Conservation (phyloP, 1,284 basidiomycete species). For the Coniferiporia sulphurascens region DNA sequence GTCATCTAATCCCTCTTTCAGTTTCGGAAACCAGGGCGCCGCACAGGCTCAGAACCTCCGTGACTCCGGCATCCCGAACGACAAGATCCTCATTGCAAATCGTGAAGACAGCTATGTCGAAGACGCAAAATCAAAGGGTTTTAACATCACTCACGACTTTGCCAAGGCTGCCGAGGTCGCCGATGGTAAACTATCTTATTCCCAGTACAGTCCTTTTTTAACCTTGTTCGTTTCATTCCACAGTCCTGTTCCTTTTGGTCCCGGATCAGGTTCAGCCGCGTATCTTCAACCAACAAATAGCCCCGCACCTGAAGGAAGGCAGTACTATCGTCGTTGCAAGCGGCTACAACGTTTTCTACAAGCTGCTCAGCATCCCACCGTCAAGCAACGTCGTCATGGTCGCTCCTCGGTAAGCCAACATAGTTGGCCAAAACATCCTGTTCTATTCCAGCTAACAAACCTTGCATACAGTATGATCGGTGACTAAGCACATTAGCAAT, state of each 20-base stretch:
- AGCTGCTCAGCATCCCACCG: slow-evolving; percentile 48
- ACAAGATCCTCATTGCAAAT: slow-evolving; percentile 56
- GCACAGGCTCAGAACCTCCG: slow-evolving; percentile 63
- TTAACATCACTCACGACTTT: slow-evolving; percentile 54
- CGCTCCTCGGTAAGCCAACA: slow-evolving; percentile 45
- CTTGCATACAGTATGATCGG: slow-evolving; percentile 20
- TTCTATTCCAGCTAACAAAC: background rate
- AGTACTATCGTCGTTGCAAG: slow-evolving; percentile 55
- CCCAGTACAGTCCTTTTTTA: slow-evolving; percentile 40
- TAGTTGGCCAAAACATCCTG: background rate
- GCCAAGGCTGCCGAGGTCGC: slow-evolving; percentile 49
- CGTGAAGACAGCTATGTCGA: slow-evolving; percentile 53
- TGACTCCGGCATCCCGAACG: slow-evolving; percentile 58
- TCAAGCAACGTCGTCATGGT: slow-evolving; percentile 64
- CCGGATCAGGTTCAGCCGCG: slow-evolving; percentile 61
- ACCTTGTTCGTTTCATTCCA: slow-evolving; percentile 1
- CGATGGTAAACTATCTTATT: slow-evolving; percentile 37
- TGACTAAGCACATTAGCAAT: background rate
- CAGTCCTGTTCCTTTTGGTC: slow-evolving; percentile 56
- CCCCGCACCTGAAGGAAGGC: slow-evolving; percentile 44
- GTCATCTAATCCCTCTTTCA: slow-evolving; percentile 23
- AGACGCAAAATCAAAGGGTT: slow-evolving; percentile 51
- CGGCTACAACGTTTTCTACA: slow-evolving; percentile 63
- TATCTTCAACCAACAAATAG: slow-evolving; percentile 52
- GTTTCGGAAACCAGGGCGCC: slow-evolving; percentile 64